Evolutionary conservation across 352 stramenopile species (phyloP).

Genomic region (Poterioochromonas sp.): DNA sequence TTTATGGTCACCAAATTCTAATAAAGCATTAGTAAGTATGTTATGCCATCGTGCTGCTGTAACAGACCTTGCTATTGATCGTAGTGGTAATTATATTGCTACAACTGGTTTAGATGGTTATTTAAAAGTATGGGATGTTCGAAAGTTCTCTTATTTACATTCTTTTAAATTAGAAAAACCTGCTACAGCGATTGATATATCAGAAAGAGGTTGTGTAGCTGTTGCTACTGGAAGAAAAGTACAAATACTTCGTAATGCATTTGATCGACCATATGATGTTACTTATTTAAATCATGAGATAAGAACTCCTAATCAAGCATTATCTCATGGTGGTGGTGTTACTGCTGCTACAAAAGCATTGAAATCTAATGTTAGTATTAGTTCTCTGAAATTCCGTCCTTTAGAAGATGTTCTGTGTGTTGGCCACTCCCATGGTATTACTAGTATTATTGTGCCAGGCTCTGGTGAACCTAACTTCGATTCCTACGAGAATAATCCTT

Average conservation of each 20-base stretch:
- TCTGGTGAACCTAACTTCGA: slow-evolving; percentile 95
- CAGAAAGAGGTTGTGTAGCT: slow-evolving; percentile 83
- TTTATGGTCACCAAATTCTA: slow-evolving; percentile 87
- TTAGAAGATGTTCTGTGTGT: slow-evolving; percentile 95
- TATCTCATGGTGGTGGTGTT: slow-evolving; percentile 22
- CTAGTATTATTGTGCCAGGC: slow-evolving; percentile 83
- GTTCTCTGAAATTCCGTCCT: slow-evolving; percentile 84
- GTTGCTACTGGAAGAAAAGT: slow-evolving; percentile 78
- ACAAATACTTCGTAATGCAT: slow-evolving; percentile 71
- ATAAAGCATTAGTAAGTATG: slow-evolving; percentile 88
- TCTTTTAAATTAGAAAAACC: slow-evolving; percentile 76
- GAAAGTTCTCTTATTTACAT: slow-evolving; percentile 88
- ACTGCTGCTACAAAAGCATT: background rate
- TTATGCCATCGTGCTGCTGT: slow-evolving; percentile 89
- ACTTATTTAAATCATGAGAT: slow-evolving; percentile 59
- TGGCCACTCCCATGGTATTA: slow-evolving; percentile 70
- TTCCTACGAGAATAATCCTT: slow-evolving; percentile 94
- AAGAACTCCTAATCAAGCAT: background rate
- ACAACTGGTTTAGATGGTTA: slow-evolving; percentile 85
- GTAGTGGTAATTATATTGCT: slow-evolving; percentile 85
- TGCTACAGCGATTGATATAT: slow-evolving; percentile 83
- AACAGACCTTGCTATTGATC: slow-evolving; percentile 81
- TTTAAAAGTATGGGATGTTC: slow-evolving; percentile 92
- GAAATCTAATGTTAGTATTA: slow-evolving; percentile 45
- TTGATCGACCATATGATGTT: slow-evolving; percentile 49